Conservation (phyloP, 2,329 filamentous ascomycete species). For the Pleoardoris graminearum region DNA sequence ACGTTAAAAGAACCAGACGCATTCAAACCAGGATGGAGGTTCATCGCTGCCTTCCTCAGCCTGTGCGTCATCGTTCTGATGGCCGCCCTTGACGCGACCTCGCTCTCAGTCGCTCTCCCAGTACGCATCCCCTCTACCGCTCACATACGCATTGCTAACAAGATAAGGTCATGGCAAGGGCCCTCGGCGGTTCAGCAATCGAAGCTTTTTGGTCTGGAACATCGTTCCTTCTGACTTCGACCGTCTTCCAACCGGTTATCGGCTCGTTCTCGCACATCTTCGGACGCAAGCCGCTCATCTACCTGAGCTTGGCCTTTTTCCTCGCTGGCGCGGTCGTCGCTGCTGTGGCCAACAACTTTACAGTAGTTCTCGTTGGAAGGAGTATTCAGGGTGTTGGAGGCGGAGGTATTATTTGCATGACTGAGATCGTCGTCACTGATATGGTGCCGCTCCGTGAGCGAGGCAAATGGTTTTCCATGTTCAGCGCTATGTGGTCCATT, state of each 20-base stretch:
- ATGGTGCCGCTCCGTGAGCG: slow-evolving; percentile 50
- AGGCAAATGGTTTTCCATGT: slow-evolving; percentile 49
- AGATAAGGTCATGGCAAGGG: slow-evolving; percentile 42
- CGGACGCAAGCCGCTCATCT: slow-evolving; percentile 46
- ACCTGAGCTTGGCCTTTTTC: slow-evolving; percentile 42
- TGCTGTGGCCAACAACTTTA: slow-evolving; percentile 45
- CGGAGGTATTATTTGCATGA: slow-evolving; percentile 48
- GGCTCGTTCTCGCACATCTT: slow-evolving; percentile 48
- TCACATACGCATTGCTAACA: slow-evolving; percentile 11
- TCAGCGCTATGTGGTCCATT: slow-evolving; percentile 57
- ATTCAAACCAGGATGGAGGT: slow-evolving; percentile 38
- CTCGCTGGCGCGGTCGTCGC: slow-evolving; percentile 42
- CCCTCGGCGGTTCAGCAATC: slow-evolving; percentile 42
- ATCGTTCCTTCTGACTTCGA: slow-evolving; percentile 67
- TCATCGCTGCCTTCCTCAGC: slow-evolving; percentile 54
- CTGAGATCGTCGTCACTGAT: slow-evolving; percentile 52
- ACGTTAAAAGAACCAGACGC: slow-evolving; percentile 14
- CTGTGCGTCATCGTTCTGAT: slow-evolving; percentile 62
- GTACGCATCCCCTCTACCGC: slow-evolving; percentile 20
- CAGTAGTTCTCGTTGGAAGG: slow-evolving; percentile 44
- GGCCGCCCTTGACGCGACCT: slow-evolving; percentile 68
- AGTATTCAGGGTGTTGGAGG: slow-evolving; percentile 48
- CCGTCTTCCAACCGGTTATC: slow-evolving; percentile 56
- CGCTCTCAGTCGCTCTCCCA: slow-evolving; percentile 63
- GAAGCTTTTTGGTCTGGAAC: slow-evolving; percentile 53